Evolutionary conservation across 192 early-diverging fungal genomes (phyloP), one percentile per base, ranked within the genome.

Genomic region (Pilaira anomala): DNA sequence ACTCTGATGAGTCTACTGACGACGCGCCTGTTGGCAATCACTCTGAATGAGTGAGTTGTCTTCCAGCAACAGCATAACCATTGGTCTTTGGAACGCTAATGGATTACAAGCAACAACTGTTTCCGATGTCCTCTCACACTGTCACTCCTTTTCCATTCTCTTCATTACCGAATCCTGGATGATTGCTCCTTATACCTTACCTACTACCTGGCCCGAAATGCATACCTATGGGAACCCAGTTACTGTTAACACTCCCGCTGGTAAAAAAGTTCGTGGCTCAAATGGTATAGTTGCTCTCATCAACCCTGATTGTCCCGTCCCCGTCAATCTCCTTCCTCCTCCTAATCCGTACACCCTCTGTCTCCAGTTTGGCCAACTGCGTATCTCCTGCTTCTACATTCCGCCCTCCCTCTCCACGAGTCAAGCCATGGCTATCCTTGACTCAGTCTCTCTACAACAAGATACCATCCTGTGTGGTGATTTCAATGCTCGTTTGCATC

Each of bases 131-230:
- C 48, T 68, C 24, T 57, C 50, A 26, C 52, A 53, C 48, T 48
- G 57, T 19, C 48, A 59, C 21, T 50, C 46, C 46, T 48, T 68
- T 40, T 7, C 30, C 28, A 42, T 68, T 0, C 40, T 68, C 1
- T 68, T 68, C 16, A 67, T 67, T 42, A 67, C 66, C 22, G 66
- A 67, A 57, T 61, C 57, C 60, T 67, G 66, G 57, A 57, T 67
- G 40, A 42, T 60, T 14, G 25, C 66, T 44, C 66, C 66, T 6
- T 48, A 30, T 7, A 36, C 44, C 36, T 45, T 67, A 19, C 57
- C n/a, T 2, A 61, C 58, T 2, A 26, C 58, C 11, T 67, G 66
- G 66, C n/a, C 28, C 8, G 57, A 67, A 33, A 49, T 48, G 45
- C 57, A 67, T 14, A 50, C 33, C 11, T 54, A 48, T 61, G 66